These are phyloP conservation scores for Cytidiella melzeri DNA, from an alignment of 768 basidiomycete genomes.

Conservation along the genomic window DNA sequence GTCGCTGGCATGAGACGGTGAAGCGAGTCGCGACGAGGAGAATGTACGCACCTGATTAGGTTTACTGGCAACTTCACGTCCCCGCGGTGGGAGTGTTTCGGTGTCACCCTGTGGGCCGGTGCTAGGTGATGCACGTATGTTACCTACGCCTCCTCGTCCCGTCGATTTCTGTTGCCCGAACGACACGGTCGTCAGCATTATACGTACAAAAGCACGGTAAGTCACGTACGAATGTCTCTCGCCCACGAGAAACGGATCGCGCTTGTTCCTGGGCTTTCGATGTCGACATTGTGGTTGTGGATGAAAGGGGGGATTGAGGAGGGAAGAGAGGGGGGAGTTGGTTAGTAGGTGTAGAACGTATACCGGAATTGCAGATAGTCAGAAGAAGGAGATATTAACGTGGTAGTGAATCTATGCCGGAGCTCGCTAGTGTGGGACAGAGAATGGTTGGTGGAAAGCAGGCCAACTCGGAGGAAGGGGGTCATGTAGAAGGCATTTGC, in stretches of 20 bases:
- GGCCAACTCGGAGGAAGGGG: too few relatives aligned
- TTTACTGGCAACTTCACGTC: slow-evolving; percentile 46
- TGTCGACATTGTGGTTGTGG: not conserved
- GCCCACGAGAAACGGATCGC: slow-evolving; percentile 53
- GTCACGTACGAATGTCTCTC: slow-evolving; percentile 49
- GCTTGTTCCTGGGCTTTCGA: slow-evolving; percentile 18
- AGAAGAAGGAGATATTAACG: too few relatives aligned
- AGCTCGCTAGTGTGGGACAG: too few relatives aligned
- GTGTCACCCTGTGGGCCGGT: slow-evolving; percentile 37
- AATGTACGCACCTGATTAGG: slow-evolving; percentile 30
- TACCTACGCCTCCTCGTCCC: slow-evolving; percentile 66
- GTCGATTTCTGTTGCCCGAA: slow-evolving; percentile 17
- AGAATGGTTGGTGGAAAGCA: too few relatives aligned
- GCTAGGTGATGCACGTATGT: slow-evolving; percentile 47
- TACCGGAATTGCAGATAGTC: too few relatives aligned
- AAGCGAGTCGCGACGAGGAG: not conserved
- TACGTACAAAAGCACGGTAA: not conserved
- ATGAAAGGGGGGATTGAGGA: slow-evolving; percentile 3
- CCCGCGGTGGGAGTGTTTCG: slow-evolving; percentile 47
- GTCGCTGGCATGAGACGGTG: too few relatives aligned
- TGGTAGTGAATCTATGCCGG: too few relatives aligned
- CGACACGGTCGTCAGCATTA: not conserved
- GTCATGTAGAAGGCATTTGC: too few relatives aligned
- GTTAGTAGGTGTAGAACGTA: too few relatives aligned
- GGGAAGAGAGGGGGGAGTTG: slow-evolving; percentile 4